Conservation (phyloP, 768 basidiomycete genomes). For the Pisolithus sp. region DNA sequence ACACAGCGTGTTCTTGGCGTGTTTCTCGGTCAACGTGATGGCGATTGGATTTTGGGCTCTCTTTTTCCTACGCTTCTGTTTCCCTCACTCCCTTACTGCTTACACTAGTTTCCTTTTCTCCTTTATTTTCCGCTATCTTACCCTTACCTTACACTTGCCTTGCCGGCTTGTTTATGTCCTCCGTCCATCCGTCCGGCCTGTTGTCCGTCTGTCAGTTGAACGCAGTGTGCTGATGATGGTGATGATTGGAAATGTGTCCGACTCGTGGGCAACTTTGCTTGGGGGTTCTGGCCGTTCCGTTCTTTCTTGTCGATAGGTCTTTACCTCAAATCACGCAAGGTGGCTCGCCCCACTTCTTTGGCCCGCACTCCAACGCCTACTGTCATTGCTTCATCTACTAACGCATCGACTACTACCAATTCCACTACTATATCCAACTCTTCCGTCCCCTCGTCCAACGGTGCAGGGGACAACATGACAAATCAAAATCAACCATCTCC, state of each 20-base stretch:
- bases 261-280: slow-evolving; percentile 31
- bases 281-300: slow-evolving; percentile 9
- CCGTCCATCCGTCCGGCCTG: slow-evolving; percentile 11
- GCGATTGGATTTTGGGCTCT: slow-evolving; percentile 27
- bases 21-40: slow-evolving; percentile 25
- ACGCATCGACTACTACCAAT: neutral
- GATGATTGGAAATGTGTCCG: slow-evolving; percentile 31
- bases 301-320: slow-evolving; percentile 49
- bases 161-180: slow-evolving; percentile 2
- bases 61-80: slow-evolving; percentile 24
- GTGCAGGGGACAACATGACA: slow-evolving; percentile 30
- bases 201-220: slow-evolving; percentile 26
- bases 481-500: slow-evolving; percentile 30
- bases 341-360: slow-evolving; percentile 62
- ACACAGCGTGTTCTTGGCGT: slow-evolving; percentile 30
- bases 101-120: neutral
- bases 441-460: slow-evolving; percentile 26
- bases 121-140: slow-evolving; percentile 4
- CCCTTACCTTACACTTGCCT: slow-evolving; percentile 7
- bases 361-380: slow-evolving; percentile 34
- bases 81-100: slow-evolving; percentile 17
- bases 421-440: slow-evolving; percentile 10
- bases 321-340: slow-evolving; percentile 78
- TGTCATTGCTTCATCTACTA: slow-evolving; percentile 24
- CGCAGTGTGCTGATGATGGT: slow-evolving; percentile 27